These are phyloP conservation scores for Aspergillus aculeatus DNA, from an alignment of 2,329 filamentous ascomycete species.

Conservation along the genomic window DNA sequence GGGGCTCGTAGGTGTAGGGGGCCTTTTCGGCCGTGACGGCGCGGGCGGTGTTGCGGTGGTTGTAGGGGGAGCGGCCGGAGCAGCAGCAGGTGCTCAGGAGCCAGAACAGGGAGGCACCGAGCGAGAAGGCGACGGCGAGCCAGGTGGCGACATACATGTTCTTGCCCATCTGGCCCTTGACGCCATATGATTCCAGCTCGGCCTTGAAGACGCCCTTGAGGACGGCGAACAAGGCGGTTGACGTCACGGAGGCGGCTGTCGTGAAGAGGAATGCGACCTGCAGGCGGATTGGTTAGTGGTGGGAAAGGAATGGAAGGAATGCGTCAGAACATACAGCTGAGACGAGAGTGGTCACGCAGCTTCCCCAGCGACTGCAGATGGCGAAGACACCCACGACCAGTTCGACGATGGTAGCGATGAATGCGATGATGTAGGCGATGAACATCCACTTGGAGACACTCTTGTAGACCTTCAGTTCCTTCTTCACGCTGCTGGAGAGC, in stretches of 20 bases:
- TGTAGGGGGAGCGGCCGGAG: conserved; percentile 60
- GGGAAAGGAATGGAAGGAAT: conserved; percentile 37
- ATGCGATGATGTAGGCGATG: conserved; percentile 72
- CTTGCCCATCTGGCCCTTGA: conserved; percentile 64
- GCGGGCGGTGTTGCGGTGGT: conserved; percentile 42
- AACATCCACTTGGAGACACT: conserved; percentile 78
- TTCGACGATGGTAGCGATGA: conserved; percentile 67
- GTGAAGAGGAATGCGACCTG: conserved; percentile 56
- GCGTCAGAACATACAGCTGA: conserved; percentile 56
- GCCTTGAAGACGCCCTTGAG: conserved; percentile 68
- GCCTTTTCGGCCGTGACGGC: conserved; percentile 58
- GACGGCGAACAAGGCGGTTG: conserved; percentile 70
- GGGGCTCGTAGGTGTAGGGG: conserved; percentile 60
- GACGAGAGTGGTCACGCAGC: conserved; percentile 77
- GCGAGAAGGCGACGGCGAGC: conserved; percentile 74
- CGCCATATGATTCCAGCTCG: conserved; percentile 68
- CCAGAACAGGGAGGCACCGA: conserved; percentile 84
- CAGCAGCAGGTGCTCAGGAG: conserved; percentile 90
- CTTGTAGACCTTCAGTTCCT: conserved; percentile 70
- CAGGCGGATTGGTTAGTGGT: conserved; percentile 15
- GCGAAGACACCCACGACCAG: conserved; percentile 78
- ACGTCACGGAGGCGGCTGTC: conserved; percentile 66
- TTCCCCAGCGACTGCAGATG: conserved; percentile 77
- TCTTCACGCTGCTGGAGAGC: conserved; percentile 65
- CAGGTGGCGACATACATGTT: conserved; percentile 72